These are phyloP conservation scores for Globisporangium cylindrosporum DNA, from an alignment of 352 stramenopile genomes.

Conservation along the genomic window DNA sequence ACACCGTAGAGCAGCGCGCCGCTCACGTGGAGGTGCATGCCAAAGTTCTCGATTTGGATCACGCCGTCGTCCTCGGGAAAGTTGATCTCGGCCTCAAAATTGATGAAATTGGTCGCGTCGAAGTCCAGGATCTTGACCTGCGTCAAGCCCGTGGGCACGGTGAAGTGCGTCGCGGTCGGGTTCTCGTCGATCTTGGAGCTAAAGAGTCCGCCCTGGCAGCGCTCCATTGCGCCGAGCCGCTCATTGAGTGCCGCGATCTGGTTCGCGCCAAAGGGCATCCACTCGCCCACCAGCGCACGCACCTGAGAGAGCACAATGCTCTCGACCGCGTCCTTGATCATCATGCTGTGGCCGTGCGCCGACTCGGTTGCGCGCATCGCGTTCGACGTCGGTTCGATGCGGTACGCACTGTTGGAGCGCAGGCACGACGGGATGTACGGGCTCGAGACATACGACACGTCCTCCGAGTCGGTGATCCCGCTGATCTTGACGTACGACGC, in stretches of 20 bases:
- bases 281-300: slow-evolving; percentile 95
- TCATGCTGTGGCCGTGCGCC: slow-evolving; percentile 85
- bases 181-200: slow-evolving; percentile 91
- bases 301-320: slow-evolving; percentile 96
- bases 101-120: slow-evolving; percentile 96
- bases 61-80: slow-evolving; percentile 93
- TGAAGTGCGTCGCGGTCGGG: slow-evolving; percentile 84
- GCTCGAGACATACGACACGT: slow-evolving; percentile 97
- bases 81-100: slow-evolving; percentile 98
- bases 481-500: slow-evolving; percentile 88
- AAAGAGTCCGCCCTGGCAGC: slow-evolving; percentile 96
- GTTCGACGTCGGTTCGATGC: slow-evolving; percentile 92
- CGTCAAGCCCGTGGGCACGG: slow-evolving; percentile 91
- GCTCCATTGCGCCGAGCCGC: slow-evolving; percentile 93
- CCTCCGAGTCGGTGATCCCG: slow-evolving; percentile 95
- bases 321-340: slow-evolving; percentile 91
- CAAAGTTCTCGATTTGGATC: slow-evolving; percentile 97
- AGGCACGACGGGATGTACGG: slow-evolving; percentile 96
- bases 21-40: slow-evolving; percentile 81
- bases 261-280: slow-evolving; percentile 97
- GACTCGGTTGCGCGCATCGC: slow-evolving; percentile 90
- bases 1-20: slow-evolving; percentile 77
- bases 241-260: slow-evolving; percentile 97
- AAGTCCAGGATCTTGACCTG: slow-evolving; percentile 97
- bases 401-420: slow-evolving; percentile 87